phyloP scores from a whole-genome alignment of 129 eudicot genomes.

The Pittosporum tobira region DNA sequence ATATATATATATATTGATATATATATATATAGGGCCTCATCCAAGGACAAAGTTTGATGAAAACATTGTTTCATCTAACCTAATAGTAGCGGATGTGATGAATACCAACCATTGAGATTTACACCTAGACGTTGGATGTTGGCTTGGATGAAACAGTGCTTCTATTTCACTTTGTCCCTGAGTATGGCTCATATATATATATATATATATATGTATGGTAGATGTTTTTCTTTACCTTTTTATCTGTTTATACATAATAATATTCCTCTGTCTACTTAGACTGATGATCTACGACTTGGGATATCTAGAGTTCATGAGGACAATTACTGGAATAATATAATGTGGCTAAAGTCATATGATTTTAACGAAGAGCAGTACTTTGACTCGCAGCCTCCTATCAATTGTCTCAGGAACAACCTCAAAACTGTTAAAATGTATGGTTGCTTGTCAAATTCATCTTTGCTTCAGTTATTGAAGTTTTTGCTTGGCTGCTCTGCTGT shows the following conservation, averaged over 20 bases:
- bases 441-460: background rate
- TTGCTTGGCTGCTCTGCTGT: conserved; percentile 8
- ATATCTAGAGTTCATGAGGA: conserved; percentile 1
- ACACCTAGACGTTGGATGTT: too few species aligned
- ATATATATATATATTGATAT: too few species aligned
- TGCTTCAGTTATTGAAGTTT: conserved; percentile 17
- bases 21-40: too few species aligned
- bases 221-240: background rate
- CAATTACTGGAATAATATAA: conserved; percentile 5
- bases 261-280: background rate
- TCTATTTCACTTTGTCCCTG: too few species aligned
- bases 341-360: conserved; percentile 1
- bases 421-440: conserved; percentile 4
- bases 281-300: conserved; percentile 2
- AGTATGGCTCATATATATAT: too few species aligned
- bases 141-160: too few species aligned
- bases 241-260: background rate
- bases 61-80: too few species aligned
- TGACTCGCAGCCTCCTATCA: conserved; percentile 11
- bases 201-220: background rate
- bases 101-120: too few species aligned
- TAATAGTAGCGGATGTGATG: too few species aligned
- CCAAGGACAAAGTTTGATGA: too few species aligned
- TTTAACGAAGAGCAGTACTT: conserved; percentile 15
- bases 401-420: conserved; percentile 11